Evolutionary conservation across 2,329 filamentous ascomycete species (phyloP), one percentile per base, ranked within the genome.

Genomic region (Paecilomyces sp.): DNA sequence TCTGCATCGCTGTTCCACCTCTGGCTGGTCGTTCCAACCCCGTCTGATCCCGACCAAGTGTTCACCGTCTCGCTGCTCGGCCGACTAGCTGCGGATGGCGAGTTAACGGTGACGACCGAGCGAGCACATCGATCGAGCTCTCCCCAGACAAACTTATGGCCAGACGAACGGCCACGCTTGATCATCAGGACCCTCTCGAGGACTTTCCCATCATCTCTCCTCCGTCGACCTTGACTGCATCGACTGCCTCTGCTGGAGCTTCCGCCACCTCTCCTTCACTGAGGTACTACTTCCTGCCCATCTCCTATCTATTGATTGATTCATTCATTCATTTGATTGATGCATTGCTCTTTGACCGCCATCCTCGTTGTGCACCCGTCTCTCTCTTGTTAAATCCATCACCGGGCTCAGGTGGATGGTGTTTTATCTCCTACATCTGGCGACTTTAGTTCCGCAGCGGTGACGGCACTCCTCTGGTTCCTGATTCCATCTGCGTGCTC

Each of bases 131-230:
- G 64, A 69, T 67, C 65, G 55, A 69, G 65, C 66, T 68, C 66
- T 66, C 62, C 56, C 61, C 68, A 70, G 62, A 70, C 66, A 68
- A 72, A 77, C 75, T 73, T 77, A 79, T 79, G 77, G 76, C 75
- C 74, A 77, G 74, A 68, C 75, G 74, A 75, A 75, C 71, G 73
- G 71, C 74, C 70, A 72, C 71, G 70, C 66, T 68, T 73, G 71
- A 74, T 69, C 73, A 72, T 67, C 75, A 77, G 72, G 72, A 75
- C 73, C 71, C 71, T 69, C 68, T 71, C 67, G 73, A 77, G 71
- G 72, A 74, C 70, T 68, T 71, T 70, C 67, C 72, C 66, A 63
- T 70, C 60, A 62, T 64, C 56, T 64, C 67, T 59, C 65, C 67
- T 63, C 67, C 72, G 63, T 65, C 71, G 68, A 68, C 69, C 67